These are phyloP conservation scores for Eucalyptus urophylla DNA, from an alignment of 345 rosid species.

Conservation along the genomic window DNA sequence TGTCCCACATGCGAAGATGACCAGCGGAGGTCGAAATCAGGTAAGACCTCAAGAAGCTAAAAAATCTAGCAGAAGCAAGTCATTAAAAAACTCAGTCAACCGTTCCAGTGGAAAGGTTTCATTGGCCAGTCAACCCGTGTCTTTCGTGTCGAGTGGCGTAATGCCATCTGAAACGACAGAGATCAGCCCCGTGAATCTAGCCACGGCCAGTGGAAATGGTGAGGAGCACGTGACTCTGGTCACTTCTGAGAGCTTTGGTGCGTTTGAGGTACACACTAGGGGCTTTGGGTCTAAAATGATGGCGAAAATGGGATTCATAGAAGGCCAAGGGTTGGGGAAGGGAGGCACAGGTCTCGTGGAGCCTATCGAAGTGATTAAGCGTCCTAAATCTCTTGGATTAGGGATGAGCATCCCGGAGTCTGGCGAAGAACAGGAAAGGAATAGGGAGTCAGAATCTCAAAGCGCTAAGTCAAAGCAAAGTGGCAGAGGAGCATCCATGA, in stretches of 20 bases:
- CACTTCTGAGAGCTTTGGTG: constrained; percentile 33
- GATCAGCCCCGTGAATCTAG: constrained; percentile 1
- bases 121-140: constrained; percentile 62
- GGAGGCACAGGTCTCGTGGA: constrained; percentile 70
- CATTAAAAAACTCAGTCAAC: constrained; percentile 8
- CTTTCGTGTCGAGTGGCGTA: constrained; percentile 63
- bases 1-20: constrained; percentile 22
- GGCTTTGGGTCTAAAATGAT: constrained; percentile 57
- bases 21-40: constrained; percentile 5
- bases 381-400: constrained; percentile 69
- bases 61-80: constrained; percentile 7
- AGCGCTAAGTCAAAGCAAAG: background rate
- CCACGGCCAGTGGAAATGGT: constrained; percentile 8
- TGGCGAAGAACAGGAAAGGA: constrained; percentile 5
- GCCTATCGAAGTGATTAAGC: constrained; percentile 65
- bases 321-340: constrained; percentile 82
- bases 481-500: background rate
- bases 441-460: background rate
- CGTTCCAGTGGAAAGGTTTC: constrained; percentile 13
- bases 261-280: constrained; percentile 74
- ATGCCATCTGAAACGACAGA: constrained; percentile 41
- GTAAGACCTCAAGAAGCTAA: background rate
- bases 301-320: constrained; percentile 84
- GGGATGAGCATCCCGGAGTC: constrained; percentile 37
- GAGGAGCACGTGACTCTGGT: constrained; percentile 9